Conservation (phyloP, 805 yeast species). For the Suhomyces emberorum region DNA sequence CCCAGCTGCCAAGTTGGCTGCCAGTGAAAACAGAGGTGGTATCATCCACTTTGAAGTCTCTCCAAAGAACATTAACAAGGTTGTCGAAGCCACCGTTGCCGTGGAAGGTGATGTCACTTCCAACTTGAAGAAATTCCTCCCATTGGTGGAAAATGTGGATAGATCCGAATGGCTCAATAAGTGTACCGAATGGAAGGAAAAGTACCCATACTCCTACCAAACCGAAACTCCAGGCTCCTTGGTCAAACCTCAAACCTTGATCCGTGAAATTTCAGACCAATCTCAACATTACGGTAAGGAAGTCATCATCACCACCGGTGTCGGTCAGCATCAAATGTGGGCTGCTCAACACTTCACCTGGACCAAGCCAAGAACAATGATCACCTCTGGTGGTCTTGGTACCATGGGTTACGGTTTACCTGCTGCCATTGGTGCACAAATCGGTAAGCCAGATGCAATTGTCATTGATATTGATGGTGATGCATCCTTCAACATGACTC, state of each 20-base stretch:
- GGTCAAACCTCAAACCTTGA: slow-evolving; percentile 91
- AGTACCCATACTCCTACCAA: slow-evolving; percentile 83
- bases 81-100: slow-evolving; percentile 93
- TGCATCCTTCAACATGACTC: slow-evolving; percentile 98
- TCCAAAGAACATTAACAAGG: slow-evolving; percentile 97
- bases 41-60: slow-evolving; percentile 93
- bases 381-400: slow-evolving; percentile 98
- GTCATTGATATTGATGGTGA: slow-evolving; percentile 98
- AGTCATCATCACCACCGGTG: slow-evolving; percentile 93
- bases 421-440: slow-evolving; percentile 97
- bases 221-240: slow-evolving; percentile 73
- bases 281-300: slow-evolving; percentile 62
- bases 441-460: slow-evolving; percentile 89
- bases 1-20: slow-evolving; percentile 89
- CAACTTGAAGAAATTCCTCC: slow-evolving; percentile 70
- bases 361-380: slow-evolving; percentile 87
- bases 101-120: slow-evolving; percentile 92
- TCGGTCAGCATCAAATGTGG: slow-evolving; percentile 99
- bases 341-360: slow-evolving; percentile 97
- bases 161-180: slow-evolving; percentile 79
- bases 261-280: slow-evolving; percentile 72
- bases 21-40: slow-evolving; percentile 87
- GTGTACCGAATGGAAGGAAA: slow-evolving; percentile 76
- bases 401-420: slow-evolving; percentile 99
- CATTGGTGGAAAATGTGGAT: slow-evolving; percentile 61